Evolutionary conservation across 148 eudicot species (phyloP), one percentile per base, ranked within the genome.

Genomic region (Camellia lanceoleosa): DNA sequence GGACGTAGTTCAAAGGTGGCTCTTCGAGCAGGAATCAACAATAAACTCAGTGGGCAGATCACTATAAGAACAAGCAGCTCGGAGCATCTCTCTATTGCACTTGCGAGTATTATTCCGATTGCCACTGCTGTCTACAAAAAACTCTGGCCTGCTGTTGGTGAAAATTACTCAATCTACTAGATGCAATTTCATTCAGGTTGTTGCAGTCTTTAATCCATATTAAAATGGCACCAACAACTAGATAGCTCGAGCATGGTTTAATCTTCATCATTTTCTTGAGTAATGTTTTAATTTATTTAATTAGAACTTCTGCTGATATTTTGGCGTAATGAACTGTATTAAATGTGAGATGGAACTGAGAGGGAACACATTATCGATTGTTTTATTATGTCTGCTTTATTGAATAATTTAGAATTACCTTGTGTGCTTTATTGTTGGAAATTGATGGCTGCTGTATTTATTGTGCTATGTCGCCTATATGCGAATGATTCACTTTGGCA

Each of bases 1-100:
- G 99, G 99, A 15, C 85, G 95, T 16, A 88, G 84, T 65, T 91
- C 99, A 3, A 96, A 96, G 85, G 89, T 94, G 85, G 90, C 90
- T 13, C 86, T 96, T 75, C 88, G 97, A 15, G 91, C 90, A 52
- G 94, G 94, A 16, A 84, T 96, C 66, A 96, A 96, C 84, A 96
- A 93, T 81, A 96, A 96, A 89, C 84, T 87, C n/a, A 96, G 92
- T 76, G 99, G 99, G 44, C 95, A 94, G 92, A 82, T 96, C 47
- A 89, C 91, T 3, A 91, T 91, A 82, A 88, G 87, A 85, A 96
- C 97, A 30, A 96, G 98, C 90, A 93, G 92, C 80, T 93, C 99
- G 4, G 99, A 96, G 55, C 89, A 90, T 86, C 85, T 91, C 18
- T 82, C 89, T 52, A 86, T 96, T 10, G 97, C 97, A 3, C 90